Base-by-base conservation (phyloP, 768 basidiomycete species). In the Collybia sordida region DNA sequence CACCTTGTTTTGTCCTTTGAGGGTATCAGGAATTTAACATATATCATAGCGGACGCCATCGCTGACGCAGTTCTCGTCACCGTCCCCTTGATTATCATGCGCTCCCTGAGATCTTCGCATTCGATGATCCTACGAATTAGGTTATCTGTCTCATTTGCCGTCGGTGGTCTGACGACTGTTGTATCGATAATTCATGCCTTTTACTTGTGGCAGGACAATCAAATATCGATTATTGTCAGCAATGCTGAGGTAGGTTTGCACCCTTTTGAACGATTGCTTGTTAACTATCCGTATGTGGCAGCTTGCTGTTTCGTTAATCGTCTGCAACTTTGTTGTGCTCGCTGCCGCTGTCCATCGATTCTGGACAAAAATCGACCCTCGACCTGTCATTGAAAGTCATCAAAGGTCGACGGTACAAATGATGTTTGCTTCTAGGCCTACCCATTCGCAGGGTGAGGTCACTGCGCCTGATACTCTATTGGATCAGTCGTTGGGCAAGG, bases 281-380 rank as follows among this genome's bases (percentile, higher is more conserved):
- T 3, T 45, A 7, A 18, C 21, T 15, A 28, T 8, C 34, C 17
- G 4, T 21, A 19, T 17, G 28, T 42, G 15, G 3, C n/a, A 51
- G 50, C 36, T 51, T 17, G 39, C 51, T 15, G 51, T 52, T 35
- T 52, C 51, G 2, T 42, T 52, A 6, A 52, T 52, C 11, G 38
- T 52, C 38, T 52, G 51, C 39, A 52, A 52, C 35, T 52, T 52
- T 37, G 39, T 15, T 4, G 51, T 52, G 1, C 25, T 52, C 6
- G 46, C 51, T 2, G 45, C 51, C 15, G 46, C 45, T 3, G 3
- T 42, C 6, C 51, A 48, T 27, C 35, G 36, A 31, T 12, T 31
- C 14, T 31, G 31, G 31, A 6, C 31, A 31, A 31, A 31, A 31
- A 11, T 31, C 11, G 9, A 31, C 3, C 4, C 31, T 31, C 31